Base-by-base conservation (phyloP, 345 rosid species). In the Salix suchowensis region DNA sequence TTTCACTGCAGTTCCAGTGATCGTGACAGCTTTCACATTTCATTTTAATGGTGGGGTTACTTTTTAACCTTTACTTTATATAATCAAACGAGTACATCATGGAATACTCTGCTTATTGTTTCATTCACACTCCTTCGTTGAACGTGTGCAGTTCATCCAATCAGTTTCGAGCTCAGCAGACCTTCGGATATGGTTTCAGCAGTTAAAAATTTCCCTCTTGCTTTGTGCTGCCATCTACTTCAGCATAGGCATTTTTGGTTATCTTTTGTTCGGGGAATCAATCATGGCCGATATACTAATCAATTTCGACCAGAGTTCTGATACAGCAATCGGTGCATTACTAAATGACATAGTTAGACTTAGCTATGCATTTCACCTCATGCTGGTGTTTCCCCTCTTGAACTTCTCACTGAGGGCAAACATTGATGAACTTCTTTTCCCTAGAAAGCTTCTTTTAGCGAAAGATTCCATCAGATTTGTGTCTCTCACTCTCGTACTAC, bases 1-100 rank as follows among this genome's bases (percentile, higher is more conserved):
- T 69, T 91, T 95, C 86, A 91, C 97, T 28, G 93, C 94, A 39
- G 94, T 91, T 37, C 98, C 98, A 0, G 91, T 93, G n/a, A 89
- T 93, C 18, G 96, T 95, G 6, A 93, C 96, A 23, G 93, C 97
- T 77, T 95, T 93, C 85, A 91, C 94, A 3, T 95, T 93, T 80
- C 98, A 95, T 82, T 95, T 93, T 80, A 95, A 93, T 77, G 93
- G 97, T 89, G 67, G 84, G 85, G 4, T 48, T 39, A 5, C 13
- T 1, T 36, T 46, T 28, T 12, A 16, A 18, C 8, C 1, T 70
- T 11, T 42, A 65, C 10, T 68, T 18, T 34, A 32, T 18, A 39
- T 44, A 54, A 15, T 36, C 37, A 15, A 55, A 28, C 19, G 64
- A 10, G 5, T 16, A n/a, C 19, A 30, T 4, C n/a, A 30, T 61